These are phyloP conservation scores for Yamadazyma oceani DNA, from an alignment of 1,139 yeast genomes.

Conservation along the genomic window DNA sequence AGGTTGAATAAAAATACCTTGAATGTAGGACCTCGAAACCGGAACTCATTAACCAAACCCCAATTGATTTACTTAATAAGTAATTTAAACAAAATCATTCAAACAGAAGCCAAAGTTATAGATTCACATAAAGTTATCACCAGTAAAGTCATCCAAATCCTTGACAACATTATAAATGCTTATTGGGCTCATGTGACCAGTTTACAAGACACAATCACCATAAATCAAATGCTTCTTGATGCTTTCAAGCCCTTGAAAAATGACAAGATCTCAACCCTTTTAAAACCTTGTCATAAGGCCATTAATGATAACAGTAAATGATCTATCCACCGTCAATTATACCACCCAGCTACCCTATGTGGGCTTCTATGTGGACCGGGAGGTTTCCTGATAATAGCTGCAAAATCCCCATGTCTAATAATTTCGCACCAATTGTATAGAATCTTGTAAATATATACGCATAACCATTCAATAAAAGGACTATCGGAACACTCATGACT, in stretches of 20 bases:
- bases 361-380: too few relatives aligned
- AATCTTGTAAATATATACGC: slow-evolving; percentile 1
- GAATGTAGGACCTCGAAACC: background rate
- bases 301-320: too few relatives aligned
- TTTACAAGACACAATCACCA: background rate
- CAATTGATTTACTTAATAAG: slow-evolving; percentile 23
- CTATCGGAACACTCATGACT: too few relatives aligned
- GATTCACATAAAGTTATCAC: background rate
- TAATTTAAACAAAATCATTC: slow-evolving; percentile 19
- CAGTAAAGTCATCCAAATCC: background rate
- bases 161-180: background rate
- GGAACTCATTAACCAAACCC: slow-evolving; percentile 21
- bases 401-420: background rate
- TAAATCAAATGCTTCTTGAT: background rate
- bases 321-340: too few relatives aligned
- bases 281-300: background rate
- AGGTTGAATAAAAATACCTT: slow-evolving; percentile 29
- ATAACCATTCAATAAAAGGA: too few relatives aligned
- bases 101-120: background rate
- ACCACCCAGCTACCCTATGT: too few relatives aligned
- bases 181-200: background rate
- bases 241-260: background rate
- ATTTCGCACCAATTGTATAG: slow-evolving; percentile 1
- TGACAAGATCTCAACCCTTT: background rate
- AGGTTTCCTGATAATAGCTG: slow-evolving; percentile 1